Evolutionary conservation across 2,329 filamentous ascomycete species (phyloP), one percentile per base, ranked within the genome.

Genomic region (Ophiosphaerella herpotricha): DNA sequence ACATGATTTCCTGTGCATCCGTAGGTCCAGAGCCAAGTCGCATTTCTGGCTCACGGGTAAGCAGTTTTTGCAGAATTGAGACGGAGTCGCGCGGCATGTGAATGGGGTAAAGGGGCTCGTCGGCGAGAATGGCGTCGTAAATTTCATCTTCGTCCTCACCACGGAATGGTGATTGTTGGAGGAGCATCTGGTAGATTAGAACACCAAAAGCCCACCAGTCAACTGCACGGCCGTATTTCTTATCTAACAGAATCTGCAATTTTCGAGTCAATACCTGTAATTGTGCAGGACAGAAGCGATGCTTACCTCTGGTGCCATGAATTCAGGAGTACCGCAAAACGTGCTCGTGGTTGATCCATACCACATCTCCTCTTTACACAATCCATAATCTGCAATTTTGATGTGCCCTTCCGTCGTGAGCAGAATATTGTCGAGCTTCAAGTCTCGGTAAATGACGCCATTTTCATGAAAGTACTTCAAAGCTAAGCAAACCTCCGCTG

Each of bases 141-240:
- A 99, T 99, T 76, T 99, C 94, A 71, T 99, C 94, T 71, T 99
- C 95, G 64, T 99, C 94, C 74, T 99, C 95, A 67, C 94, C 94
- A 65, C 94, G 88, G 88, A 99, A 99, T 0, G 94, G 94, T 26
- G 93, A 97, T 74, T 99, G 95, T 71, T 99, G 95, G 41, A 99
- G 85, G 49, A 99, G 88, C 95, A 99, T 99, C 75, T 99, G 94
- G 78, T 99, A 99, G 67, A 99, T 99, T 64, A 99, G 79, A 29
- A 99, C 94, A 73, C 94, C 94, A 75, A 99, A 99, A 6, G 95
- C 95, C 94, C 94, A 99, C 94, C 94, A 99, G 74, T 99, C 94
- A 37, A 99, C 94, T 13, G 94, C 91, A 50, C 94, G 88, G 39
- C 92, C 93, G 67, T 99, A 99, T 72, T 97, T 97, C 81, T 99